Conservation (phyloP, 2,329 filamentous ascomycete genomes). For the Dendryphion nanum region DNA sequence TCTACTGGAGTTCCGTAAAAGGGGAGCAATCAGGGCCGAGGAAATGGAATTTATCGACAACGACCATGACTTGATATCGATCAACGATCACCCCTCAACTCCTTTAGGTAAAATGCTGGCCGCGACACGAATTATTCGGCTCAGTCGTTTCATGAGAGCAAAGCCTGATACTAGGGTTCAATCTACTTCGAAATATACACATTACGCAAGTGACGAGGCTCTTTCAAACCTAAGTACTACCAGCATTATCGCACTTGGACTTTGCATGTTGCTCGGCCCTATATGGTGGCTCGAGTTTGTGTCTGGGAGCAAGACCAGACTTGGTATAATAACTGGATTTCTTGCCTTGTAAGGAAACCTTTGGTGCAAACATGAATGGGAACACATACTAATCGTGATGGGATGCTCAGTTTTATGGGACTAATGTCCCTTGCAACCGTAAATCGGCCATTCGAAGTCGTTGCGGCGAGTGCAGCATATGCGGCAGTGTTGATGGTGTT, state of each 20-base stretch:
- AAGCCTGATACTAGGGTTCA: slow-evolving; percentile 4
- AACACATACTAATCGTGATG: too few species aligned
- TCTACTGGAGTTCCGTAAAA: neutral
- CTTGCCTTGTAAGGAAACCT: too few species aligned
- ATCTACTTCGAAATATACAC: slow-evolving; percentile 6
- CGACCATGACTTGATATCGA: slow-evolving; percentile 17
- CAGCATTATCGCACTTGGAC: slow-evolving; percentile 11
- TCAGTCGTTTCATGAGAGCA: slow-evolving; percentile 8
- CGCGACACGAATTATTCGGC: slow-evolving; percentile 5
- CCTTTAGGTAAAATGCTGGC: slow-evolving; percentile 14
- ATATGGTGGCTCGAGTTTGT: slow-evolving; percentile 21
- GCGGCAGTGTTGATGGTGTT: slow-evolving; percentile 19
- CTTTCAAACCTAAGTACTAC: slow-evolving; percentile 15
- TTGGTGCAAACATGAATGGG: too few species aligned
- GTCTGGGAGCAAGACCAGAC: slow-evolving; percentile 1
- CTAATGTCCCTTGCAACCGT: slow-evolving; percentile 13
- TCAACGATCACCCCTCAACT: slow-evolving; percentile 9
- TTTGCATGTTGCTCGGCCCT: slow-evolving; percentile 20
- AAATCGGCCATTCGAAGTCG: slow-evolving; percentile 18
- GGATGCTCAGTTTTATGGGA: slow-evolving; percentile 13
- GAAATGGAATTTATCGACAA: slow-evolving; percentile 11
- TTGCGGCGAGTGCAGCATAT: slow-evolving; percentile 23
- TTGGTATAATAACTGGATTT: slow-evolving; percentile 24
- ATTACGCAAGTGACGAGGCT: slow-evolving; percentile 11
- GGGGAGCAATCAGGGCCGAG: slow-evolving; percentile 7